Conservation (phyloP, 2,329 filamentous ascomycete genomes). For the Paramyrothecium sp. region DNA sequence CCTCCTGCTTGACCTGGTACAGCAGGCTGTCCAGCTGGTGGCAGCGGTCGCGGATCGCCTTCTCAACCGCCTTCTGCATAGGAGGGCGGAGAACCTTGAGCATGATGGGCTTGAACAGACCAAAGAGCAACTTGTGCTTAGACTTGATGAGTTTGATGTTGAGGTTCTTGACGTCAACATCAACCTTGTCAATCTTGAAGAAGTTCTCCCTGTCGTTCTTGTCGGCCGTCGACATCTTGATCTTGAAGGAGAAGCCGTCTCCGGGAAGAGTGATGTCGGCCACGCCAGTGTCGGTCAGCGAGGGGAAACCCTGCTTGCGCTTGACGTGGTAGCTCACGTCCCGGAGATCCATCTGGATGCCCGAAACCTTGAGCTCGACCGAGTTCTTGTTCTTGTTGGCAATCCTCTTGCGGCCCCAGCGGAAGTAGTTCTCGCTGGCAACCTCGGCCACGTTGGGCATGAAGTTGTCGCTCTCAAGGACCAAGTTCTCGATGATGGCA, state of each 20-base stretch:
- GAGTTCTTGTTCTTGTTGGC: conserved; percentile 80
- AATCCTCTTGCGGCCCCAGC: conserved; percentile 88
- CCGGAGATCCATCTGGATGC: conserved; percentile 87
- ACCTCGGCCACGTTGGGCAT: conserved; percentile 91
- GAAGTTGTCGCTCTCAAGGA: conserved; percentile 95
- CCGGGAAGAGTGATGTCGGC: conserved; percentile 87
- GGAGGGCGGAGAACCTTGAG: conserved; percentile 81
- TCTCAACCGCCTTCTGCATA: conserved; percentile 84
- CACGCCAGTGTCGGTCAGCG: conserved; percentile 82
- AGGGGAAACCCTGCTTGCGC: conserved; percentile 90
- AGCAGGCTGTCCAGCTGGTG: conserved; percentile 70
- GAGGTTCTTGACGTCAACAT: conserved; percentile 78
- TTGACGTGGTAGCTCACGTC: conserved; percentile 95
- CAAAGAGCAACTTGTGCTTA: conserved; percentile 89
- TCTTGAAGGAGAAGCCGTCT: conserved; percentile 85
- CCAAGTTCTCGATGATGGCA: conserved; percentile 88
- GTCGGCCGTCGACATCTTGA: conserved; percentile 81
- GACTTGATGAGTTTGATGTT: conserved; percentile 92
- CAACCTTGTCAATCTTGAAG: conserved; percentile 91
- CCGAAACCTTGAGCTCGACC: conserved; percentile 78
- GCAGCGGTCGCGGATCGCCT: conserved; percentile 82
- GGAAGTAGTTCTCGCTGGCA: conserved; percentile 89
- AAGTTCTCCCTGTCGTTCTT: conserved; percentile 75
- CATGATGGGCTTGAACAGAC: conserved; percentile 81
- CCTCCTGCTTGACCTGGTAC: conserved; percentile 80